Evolutionary conservation across 495 filamentous ascomycete species (phyloP).

Genomic region (Xylaria intraflava): DNA sequence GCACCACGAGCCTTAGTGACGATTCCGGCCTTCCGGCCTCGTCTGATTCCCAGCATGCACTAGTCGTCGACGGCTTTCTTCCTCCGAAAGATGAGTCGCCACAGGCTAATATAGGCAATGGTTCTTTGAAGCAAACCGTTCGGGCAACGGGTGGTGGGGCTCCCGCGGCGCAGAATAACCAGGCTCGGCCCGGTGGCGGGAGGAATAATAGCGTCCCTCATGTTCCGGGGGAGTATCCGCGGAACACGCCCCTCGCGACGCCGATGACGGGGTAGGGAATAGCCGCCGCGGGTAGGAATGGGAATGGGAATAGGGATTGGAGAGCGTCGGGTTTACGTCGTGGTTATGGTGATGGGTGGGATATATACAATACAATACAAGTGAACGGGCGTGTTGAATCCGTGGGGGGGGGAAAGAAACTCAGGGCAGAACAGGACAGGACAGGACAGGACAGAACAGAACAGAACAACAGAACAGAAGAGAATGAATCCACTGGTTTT

Average conservation of each 20-base stretch:
- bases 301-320: too few species aligned
- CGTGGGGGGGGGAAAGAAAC: too few species aligned
- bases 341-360: too few species aligned
- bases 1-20: conserved; percentile 17
- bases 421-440: too few species aligned
- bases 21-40: conserved; percentile 23
- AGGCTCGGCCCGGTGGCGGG: conserved; percentile 16
- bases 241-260: conserved; percentile 18
- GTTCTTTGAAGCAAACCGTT: conserved; percentile 6
- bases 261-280: conserved; percentile 14
- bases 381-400: too few species aligned
- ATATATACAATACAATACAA: too few species aligned
- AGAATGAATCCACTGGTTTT: too few species aligned
- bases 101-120: conserved; percentile 13
- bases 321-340: too few species aligned
- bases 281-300: too few species aligned
- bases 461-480: too few species aligned
- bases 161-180: conserved; percentile 5
- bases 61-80: not conserved
- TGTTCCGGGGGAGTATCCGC: conserved; percentile 53
- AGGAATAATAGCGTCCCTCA: conserved; percentile 41
- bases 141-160: not conserved
- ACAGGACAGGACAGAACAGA: too few species aligned
- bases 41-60: conserved; percentile 6
- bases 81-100: conserved; percentile 17